Percentiles rank a stretch among this genome's conserved stretches.
phyloP scores from a whole-genome alignment of 2,329 filamentous ascomycete species.

The Huntiella omanensis region DNA sequence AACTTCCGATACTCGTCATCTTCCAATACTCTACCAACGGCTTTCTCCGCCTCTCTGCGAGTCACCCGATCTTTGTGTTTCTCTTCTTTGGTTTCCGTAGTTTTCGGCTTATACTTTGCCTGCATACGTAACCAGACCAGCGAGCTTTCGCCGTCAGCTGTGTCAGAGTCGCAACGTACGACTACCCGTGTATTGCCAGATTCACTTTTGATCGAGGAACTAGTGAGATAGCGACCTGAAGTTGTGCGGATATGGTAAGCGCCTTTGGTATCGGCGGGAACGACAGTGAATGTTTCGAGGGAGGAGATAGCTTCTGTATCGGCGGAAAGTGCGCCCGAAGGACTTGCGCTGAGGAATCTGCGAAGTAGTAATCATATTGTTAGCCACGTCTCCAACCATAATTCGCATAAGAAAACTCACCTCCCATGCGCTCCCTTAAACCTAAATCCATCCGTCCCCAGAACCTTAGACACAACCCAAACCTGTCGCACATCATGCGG shows the following conservation, averaged over 20 bases:
- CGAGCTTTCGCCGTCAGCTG: conserved; percentile 46
- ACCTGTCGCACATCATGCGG: conserved; percentile 93
- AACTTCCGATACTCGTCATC: conserved; percentile 74
- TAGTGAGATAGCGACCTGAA: conserved; percentile 48
- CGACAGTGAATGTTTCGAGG: conserved; percentile 62
- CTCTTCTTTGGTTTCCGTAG: conserved; percentile 55
- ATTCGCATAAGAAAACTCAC: conserved; percentile 25
- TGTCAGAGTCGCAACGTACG: conserved; percentile 58
- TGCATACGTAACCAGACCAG: conserved; percentile 80
- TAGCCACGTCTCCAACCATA: not conserved
- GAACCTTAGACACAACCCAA: conserved; percentile 72
- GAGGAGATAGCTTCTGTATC: conserved; percentile 64
- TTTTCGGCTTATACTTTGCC: conserved; percentile 75
- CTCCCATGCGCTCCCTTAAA: conserved; percentile 83
- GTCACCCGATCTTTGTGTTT: conserved; percentile 74
- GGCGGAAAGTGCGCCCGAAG: conserved; percentile 59
- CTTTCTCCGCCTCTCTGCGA: conserved; percentile 64
- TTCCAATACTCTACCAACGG: conserved; percentile 54
- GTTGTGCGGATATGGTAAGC: conserved; percentile 60
- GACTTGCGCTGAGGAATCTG: conserved; percentile 74
- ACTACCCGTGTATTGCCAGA: conserved; percentile 36
- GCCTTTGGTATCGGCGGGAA: conserved; percentile 37
- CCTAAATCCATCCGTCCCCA: conserved; percentile 62
- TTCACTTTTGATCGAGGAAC: conserved; percentile 32
- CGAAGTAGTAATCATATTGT: not conserved